Conservation (phyloP, 306 rosid species). For the Canavalia gladiata region DNA sequence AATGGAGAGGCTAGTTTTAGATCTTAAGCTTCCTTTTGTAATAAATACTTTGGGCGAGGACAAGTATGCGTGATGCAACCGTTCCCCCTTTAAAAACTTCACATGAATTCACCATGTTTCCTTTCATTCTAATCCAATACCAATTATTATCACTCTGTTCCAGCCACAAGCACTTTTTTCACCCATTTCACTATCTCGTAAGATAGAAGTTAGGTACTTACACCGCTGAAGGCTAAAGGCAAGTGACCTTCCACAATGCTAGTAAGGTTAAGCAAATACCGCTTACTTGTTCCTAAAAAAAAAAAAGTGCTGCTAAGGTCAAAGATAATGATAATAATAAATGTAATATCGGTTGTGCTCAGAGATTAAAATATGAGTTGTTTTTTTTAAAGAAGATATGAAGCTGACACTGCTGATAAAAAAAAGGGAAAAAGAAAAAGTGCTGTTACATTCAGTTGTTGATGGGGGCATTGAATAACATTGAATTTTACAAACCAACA, state of each 20-base stretch:
- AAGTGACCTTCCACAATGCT: slow-evolving; percentile 34
- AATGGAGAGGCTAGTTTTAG: slow-evolving; percentile 47
- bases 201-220: neutral
- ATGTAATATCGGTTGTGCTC: slow-evolving; percentile 11
- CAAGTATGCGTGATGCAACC: slow-evolving; percentile 60
- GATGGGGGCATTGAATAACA: slow-evolving; percentile 65
- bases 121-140: slow-evolving; percentile 8
- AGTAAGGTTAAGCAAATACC: neutral
- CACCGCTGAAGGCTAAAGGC: neutral
- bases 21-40: slow-evolving; percentile 39
- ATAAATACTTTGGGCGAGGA: slow-evolving; percentile 45
- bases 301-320: neutral
- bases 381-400: slow-evolving; percentile 7
- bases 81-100: slow-evolving; percentile 58
- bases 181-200: neutral
- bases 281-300: neutral
- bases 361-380: neutral
- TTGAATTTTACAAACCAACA: slow-evolving; percentile 64
- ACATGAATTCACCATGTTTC: slow-evolving; percentile 55
- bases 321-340: slow-evolving; percentile 40
- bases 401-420: slow-evolving; percentile 36
- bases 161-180: slow-evolving; percentile 26
- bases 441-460: slow-evolving; percentile 55
- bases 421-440: slow-evolving; percentile 16
- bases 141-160: slow-evolving; percentile 32